Evolutionary conservation across 2,329 filamentous ascomycete species (phyloP).

Genomic region (Aspergillus oerlinghausenensis): DNA sequence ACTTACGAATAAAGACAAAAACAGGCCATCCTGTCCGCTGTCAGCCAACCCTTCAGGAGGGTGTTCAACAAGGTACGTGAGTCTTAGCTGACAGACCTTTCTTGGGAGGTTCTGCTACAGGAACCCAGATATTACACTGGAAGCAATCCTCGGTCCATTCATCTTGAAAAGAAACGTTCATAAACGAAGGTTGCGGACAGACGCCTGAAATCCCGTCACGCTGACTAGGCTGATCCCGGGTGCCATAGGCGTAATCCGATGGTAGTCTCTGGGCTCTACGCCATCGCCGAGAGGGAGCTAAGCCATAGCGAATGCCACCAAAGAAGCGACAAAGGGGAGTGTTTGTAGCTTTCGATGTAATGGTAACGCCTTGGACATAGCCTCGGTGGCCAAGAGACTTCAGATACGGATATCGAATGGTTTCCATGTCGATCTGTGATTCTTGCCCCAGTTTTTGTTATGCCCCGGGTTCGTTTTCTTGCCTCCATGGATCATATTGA

Average conservation of each 20-base stretch:
- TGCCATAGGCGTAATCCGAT: slow-evolving; percentile 49
- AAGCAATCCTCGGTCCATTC: slow-evolving; percentile 51
- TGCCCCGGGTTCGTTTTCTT: too few relatives aligned
- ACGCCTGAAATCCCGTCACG: slow-evolving; percentile 38
- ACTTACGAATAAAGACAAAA: slow-evolving; percentile 53
- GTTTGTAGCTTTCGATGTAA: slow-evolving; percentile 29
- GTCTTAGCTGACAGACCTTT: slow-evolving; percentile 18
- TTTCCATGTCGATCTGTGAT: slow-evolving; percentile 19
- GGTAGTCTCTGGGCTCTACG: slow-evolving; percentile 46
- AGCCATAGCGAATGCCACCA: slow-evolving; percentile 53
- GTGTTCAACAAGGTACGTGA: neutral
- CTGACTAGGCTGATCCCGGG: slow-evolving; percentile 42
- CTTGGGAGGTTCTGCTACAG: slow-evolving; percentile 41
- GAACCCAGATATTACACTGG: slow-evolving; percentile 54
- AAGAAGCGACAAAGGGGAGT: slow-evolving; percentile 47
- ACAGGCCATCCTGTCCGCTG: slow-evolving; percentile 50
- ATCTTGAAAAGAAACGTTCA: slow-evolving; percentile 27
- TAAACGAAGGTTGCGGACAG: slow-evolving; percentile 49
- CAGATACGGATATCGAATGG: slow-evolving; percentile 16
- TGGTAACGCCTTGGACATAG: slow-evolving; percentile 47
- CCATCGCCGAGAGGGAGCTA: slow-evolving; percentile 50
- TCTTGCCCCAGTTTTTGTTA: too few relatives aligned
- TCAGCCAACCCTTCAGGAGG: neutral
- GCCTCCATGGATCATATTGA: neutral
- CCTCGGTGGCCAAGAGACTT: slow-evolving; percentile 38